Evolutionary conservation across 768 basidiomycete genomes (phyloP).

Genomic region (Lentinus brumalis): DNA sequence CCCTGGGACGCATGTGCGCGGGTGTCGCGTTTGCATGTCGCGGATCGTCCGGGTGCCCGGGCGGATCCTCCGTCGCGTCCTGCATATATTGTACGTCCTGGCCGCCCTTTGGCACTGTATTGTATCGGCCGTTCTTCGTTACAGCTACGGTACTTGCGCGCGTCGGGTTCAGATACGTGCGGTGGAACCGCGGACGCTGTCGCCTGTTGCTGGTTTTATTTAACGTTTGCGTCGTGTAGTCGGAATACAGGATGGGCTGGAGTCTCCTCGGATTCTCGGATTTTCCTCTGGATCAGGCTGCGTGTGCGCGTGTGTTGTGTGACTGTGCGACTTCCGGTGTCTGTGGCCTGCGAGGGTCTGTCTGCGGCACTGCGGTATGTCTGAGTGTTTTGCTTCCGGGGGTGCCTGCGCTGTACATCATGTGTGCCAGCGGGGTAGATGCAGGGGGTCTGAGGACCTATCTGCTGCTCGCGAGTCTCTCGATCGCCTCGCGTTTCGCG

Average conservation of each 20-base stretch:
- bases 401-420: too few species aligned
- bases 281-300: too few species aligned
- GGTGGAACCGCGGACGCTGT: background rate
- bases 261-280: conserved; percentile 16
- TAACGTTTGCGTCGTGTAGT: conserved; percentile 5
- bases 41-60: conserved; percentile 1
- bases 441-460: too few species aligned
- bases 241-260: conserved; percentile 11
- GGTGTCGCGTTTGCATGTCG: background rate
- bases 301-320: background rate
- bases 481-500: too few species aligned
- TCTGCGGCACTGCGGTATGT: too few species aligned
- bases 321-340: background rate
- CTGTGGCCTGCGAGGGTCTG: too few species aligned
- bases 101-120: background rate
- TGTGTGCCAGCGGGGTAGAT: too few species aligned
- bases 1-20: background rate
- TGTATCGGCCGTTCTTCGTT: too few species aligned
- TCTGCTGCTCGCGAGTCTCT: too few species aligned
- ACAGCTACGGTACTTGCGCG: too few species aligned
- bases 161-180: too few species aligned
- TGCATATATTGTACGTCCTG: background rate
- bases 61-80: background rate
- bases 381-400: too few species aligned
- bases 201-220: conserved; percentile 8